These are phyloP conservation scores for Jamesozyma rosinii DNA, from an alignment of 805 yeast genomes.

Conservation along the genomic window DNA sequence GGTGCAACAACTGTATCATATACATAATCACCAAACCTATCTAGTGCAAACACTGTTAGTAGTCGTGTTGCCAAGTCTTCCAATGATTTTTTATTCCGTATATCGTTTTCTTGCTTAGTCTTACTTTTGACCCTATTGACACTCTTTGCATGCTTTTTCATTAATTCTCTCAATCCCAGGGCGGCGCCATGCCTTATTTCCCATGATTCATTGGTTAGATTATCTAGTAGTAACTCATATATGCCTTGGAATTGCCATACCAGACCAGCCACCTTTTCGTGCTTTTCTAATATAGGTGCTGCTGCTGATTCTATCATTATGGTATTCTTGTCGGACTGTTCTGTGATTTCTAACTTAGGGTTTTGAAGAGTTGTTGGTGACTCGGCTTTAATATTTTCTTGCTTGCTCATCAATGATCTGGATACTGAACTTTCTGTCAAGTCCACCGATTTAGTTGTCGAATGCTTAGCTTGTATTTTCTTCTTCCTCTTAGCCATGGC, in stretches of 20 bases:
- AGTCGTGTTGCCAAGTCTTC: constrained; percentile 84
- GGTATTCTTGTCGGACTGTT: constrained; percentile 71
- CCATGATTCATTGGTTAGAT: constrained; percentile 81
- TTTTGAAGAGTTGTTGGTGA: constrained; percentile 21
- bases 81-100: constrained; percentile 55
- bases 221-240: constrained; percentile 69
- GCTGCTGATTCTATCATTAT: constrained; percentile 76
- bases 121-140: constrained; percentile 75
- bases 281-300: constrained; percentile 60
- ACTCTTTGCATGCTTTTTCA: constrained; percentile 69
- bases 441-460: constrained; percentile 49
- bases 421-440: constrained; percentile 64
- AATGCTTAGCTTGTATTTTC: constrained; percentile 53
- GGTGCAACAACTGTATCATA: constrained; percentile 98
- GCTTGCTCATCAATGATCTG: constrained; percentile 27
- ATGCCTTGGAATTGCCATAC: constrained; percentile 95
- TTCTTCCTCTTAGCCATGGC: constrained; percentile 94
- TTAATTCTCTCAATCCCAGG: constrained; percentile 71
- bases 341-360: constrained; percentile 53
- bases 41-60: constrained; percentile 80
- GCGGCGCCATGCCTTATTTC: constrained; percentile 94
- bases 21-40: constrained; percentile 93
- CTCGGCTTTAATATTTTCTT: constrained; percentile 15
- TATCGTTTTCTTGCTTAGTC: constrained; percentile 50
- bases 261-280: constrained; percentile 58